Percentiles rank a stretch among this genome's conserved stretches.
Evolutionary conservation across 768 basidiomycete species (phyloP).

Genomic region (Podaxis rugospora): DNA sequence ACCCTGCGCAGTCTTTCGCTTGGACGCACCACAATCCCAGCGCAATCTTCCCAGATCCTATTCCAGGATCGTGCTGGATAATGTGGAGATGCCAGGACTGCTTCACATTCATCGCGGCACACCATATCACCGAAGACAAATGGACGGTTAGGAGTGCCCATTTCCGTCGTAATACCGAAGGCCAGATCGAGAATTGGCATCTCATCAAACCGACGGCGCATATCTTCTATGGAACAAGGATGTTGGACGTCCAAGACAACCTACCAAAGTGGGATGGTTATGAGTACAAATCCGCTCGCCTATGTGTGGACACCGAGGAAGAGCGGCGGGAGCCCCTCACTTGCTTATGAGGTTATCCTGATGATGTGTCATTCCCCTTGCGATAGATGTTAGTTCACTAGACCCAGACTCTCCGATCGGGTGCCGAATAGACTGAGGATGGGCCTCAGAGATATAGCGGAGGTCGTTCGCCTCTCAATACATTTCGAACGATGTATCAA

Average conservation of each 20-base stretch:
- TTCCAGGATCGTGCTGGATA: slow-evolving; percentile 34
- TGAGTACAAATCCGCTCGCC: slow-evolving; percentile 35
- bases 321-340: background rate
- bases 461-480: too few relatives aligned
- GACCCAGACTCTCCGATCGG: too few relatives aligned
- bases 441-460: too few relatives aligned
- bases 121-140: slow-evolving; percentile 41
- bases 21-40: slow-evolving; percentile 46
- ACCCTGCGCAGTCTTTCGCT: slow-evolving; percentile 40
- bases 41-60: slow-evolving; percentile 36
- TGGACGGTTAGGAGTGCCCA: slow-evolving; percentile 57
- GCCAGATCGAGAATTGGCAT: slow-evolving; percentile 44
- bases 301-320: background rate
- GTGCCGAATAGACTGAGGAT: too few relatives aligned
- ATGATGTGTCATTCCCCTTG: too few relatives aligned
- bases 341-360: background rate
- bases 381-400: too few relatives aligned
- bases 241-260: slow-evolving; percentile 51
- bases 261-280: slow-evolving; percentile 69
- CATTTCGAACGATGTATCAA: too few relatives aligned
- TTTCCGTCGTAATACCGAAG: slow-evolving; percentile 45
- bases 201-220: slow-evolving; percentile 59
- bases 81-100: slow-evolving; percentile 60
- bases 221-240: slow-evolving; percentile 61
- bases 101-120: slow-evolving; percentile 48